Base-by-base conservation (phyloP, 164 flowering plant genomes). In the Magnolia kwangsiensis region DNA sequence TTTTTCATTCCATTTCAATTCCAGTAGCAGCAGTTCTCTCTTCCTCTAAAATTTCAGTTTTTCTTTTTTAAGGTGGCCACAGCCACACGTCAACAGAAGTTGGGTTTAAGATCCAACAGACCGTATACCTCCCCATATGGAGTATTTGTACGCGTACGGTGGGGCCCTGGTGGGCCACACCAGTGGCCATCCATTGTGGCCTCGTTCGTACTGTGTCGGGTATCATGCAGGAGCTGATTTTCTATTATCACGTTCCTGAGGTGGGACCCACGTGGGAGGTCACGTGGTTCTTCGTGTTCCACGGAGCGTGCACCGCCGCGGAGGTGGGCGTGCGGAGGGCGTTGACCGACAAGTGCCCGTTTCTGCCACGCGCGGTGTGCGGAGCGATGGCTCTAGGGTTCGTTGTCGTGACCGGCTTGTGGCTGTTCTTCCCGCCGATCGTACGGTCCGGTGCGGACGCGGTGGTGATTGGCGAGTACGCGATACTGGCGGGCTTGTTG, bases 381-480 rank as follows among this genome's bases (percentile, higher is more conserved):
- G 75, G 66, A 7, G 2, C 23, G 23, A 23, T 85, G 37, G 80
- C 89, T 49, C 69, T 89, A 51, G 87, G 71, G 50, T 81, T 89
- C 45, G 83, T 87, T 75, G 75, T 66, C 69, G 84, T 59, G 20
- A 89, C 90, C 2, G 86, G 75, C 1, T 72, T 59, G 19, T 85
- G 87, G 87, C 72, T 85, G 78, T 86, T 89, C 70, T 85, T 86
- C 49, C 89, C 91, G 29, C 89, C 74, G 72, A 7, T 87, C 9
- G 4, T 78, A 23, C 80, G 90, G 81, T 67, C 27, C 31, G 82
- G 86, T 3, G 76, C 67, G 45, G 85, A 81, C 20, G 72, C 8
- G 18, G 85, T 75, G 74, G 82, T 31, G 72, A 51, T 75, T 13
- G 64, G 29, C 50, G 77, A 75, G 77, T 75, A 14, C 16, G 16